Evolutionary conservation across 2,329 filamentous ascomycete species (phyloP), one percentile per base, ranked within the genome.

Genomic region (Diaporthe citri): DNA sequence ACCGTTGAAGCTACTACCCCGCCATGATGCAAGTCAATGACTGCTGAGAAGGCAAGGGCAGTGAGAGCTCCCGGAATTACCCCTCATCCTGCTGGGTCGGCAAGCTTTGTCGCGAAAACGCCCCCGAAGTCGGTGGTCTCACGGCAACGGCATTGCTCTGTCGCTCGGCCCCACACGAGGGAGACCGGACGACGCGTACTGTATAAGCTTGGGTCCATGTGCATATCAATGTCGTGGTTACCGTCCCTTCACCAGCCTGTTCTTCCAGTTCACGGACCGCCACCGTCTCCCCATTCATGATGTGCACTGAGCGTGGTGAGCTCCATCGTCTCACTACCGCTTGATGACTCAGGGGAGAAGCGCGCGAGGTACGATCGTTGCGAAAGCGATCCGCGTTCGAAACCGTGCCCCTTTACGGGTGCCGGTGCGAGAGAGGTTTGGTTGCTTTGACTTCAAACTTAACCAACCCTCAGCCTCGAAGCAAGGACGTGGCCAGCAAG

Each of bases 21-120:
- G 62, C 62, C 62, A 67, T 52, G 46, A 52, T 67, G 43, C 62
- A 67, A 15, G 41, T 66, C 43, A 66, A 36, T 66, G 60, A 48
- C 60, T 66, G 62, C 62, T 51, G 43, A 51, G 60, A 43, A 48
- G 48, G 62, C 43, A 34, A 66, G 41, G 43, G 62, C 62, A 66
- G 43, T 51, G 62, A 36, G 62, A 66, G 62, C 41, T 66, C 62
- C 31, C 62, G 51, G 28, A n/a, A 31, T 34, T 51, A 36, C 43
- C 62, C 43, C 43, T 51, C 62, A 66, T 25, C 22, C 28, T 9
- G 39, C 60, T 66, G 60, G 48, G 60, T 66, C 60, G 60, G 60
- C 41, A 66, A 66, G 41, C 60, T 48, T 46, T 64, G n/a, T 13
- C 59, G 59, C 59, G 59, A 64, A 28, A 34, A 22, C 9, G 17